These are phyloP conservation scores for Erysimum pusillum DNA, from an alignment of 441 rosid genomes.

Conservation along the genomic window DNA sequence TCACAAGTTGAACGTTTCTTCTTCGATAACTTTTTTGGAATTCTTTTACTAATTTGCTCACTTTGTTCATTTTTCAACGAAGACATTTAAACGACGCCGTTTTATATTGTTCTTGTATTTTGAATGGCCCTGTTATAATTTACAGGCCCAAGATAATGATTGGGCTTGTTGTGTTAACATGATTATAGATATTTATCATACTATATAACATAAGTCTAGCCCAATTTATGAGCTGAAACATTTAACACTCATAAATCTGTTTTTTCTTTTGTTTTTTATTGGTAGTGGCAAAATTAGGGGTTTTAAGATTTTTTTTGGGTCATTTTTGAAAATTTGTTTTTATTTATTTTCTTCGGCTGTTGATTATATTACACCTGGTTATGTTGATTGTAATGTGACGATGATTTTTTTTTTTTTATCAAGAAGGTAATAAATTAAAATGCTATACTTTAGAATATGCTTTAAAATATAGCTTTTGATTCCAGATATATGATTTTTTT, in stretches of 20 bases:
- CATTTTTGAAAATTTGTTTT: neutral
- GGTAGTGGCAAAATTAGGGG: neutral
- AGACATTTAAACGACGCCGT: neutral
- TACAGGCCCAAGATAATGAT: too few species aligned
- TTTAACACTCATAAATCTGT: too few species aligned
- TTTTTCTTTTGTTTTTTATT: too few species aligned
- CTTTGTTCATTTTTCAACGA: neutral
- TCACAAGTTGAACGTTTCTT: conserved; percentile 46
- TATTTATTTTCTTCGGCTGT: neutral
- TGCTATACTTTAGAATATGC: conserved; percentile 6
- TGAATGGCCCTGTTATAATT: neutral
- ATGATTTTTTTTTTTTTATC: neutral
- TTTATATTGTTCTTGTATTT: neutral
- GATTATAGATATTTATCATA: too few species aligned
- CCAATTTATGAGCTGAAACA: neutral
- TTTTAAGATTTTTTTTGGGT: neutral
- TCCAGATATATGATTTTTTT: conserved; percentile 10
- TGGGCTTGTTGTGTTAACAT: too few species aligned
- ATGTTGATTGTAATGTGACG: conserved; percentile 10
- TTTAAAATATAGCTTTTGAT: conserved; percentile 30
- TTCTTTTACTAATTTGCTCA: neutral
- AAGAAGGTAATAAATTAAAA: neutral
- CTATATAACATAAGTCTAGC: too few species aligned
- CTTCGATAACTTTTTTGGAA: conserved; percentile 30
- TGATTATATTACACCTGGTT: neutral